Percentiles rank a stretch among this genome's conserved stretches.
Conservation (phyloP, 495 filamentous ascomycete genomes). For the Xylaria flabelliformis region DNA sequence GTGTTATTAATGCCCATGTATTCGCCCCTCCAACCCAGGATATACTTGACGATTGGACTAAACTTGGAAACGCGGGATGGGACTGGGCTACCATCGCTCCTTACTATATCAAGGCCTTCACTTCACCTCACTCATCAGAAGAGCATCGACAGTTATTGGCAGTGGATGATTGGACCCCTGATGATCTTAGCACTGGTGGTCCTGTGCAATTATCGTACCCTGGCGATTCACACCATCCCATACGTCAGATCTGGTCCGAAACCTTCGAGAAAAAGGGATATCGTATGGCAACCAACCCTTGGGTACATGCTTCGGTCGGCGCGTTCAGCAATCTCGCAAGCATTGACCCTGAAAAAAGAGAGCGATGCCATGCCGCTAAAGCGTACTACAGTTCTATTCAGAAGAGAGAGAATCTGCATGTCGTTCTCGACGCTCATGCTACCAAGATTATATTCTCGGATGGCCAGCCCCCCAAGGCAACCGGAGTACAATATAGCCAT, state of each 20-base stretch:
- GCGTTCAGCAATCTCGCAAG: slow-evolving; percentile 50
- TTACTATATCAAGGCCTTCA: slow-evolving; percentile 51
- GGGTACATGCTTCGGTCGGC: slow-evolving; percentile 47
- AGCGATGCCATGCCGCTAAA: slow-evolving; percentile 45
- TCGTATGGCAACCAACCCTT: slow-evolving; percentile 40
- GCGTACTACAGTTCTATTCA: slow-evolving; percentile 46
- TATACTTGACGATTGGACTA: slow-evolving; percentile 57
- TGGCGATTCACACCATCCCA: slow-evolving; percentile 35
- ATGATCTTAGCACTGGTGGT: slow-evolving; percentile 39
- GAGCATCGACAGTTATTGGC: slow-evolving; percentile 34
- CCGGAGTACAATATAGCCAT: slow-evolving; percentile 41
- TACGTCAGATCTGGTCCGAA: slow-evolving; percentile 43
- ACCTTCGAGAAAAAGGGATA: slow-evolving; percentile 43
- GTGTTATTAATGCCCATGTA: slow-evolving; percentile 60
- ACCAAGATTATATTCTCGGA: slow-evolving; percentile 47
- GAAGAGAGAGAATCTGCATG: slow-evolving; percentile 50
- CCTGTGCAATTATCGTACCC: slow-evolving; percentile 50
- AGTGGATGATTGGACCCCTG: slow-evolving; percentile 38
- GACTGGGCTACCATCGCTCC: slow-evolving; percentile 54
- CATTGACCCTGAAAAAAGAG: slow-evolving; percentile 50
- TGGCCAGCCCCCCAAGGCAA: slow-evolving; percentile 35
- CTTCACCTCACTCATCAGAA: slow-evolving; percentile 31
- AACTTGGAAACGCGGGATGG: slow-evolving; percentile 61
- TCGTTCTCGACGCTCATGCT: slow-evolving; percentile 53
- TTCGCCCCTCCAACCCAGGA: slow-evolving; percentile 52